Percentiles rank a stretch among this genome's conserved stretches.
Conservation (phyloP, 768 basidiomycete species). For the Candolleomyces aberdarensis region DNA sequence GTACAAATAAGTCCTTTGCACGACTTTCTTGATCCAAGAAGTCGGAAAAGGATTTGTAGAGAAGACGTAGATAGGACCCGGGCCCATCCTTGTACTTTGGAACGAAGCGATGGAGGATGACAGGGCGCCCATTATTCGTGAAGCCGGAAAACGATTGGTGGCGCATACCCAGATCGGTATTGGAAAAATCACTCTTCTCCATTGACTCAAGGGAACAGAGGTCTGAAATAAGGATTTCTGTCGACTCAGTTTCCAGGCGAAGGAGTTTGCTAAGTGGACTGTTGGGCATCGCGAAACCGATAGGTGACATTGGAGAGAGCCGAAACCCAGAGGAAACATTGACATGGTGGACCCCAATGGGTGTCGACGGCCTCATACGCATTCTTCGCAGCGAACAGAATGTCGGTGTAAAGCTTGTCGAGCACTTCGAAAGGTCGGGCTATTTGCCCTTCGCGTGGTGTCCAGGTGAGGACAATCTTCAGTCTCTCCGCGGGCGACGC, state of each 20-base stretch:
- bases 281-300: no score
- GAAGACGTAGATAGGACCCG: background rate
- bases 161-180: no score
- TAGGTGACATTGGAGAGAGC: no score
- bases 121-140: no score
- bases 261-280: no score
- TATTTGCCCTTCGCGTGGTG: background rate
- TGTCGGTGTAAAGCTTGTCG: background rate
- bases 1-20: no score
- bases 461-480: background rate
- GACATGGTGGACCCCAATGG: background rate
- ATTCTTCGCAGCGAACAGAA: background rate
- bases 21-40: background rate
- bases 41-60: background rate
- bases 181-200: no score
- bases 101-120: no score
- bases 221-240: background rate
- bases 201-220: background rate
- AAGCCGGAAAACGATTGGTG: no score
- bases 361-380: background rate
- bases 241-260: no score
- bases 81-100: no score
- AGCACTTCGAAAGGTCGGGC: background rate
- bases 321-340: no score
- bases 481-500: background rate